These are phyloP conservation scores for Yarrowia keelungensis DNA, from an alignment of 805 yeast genomes.

Conservation along the genomic window DNA sequence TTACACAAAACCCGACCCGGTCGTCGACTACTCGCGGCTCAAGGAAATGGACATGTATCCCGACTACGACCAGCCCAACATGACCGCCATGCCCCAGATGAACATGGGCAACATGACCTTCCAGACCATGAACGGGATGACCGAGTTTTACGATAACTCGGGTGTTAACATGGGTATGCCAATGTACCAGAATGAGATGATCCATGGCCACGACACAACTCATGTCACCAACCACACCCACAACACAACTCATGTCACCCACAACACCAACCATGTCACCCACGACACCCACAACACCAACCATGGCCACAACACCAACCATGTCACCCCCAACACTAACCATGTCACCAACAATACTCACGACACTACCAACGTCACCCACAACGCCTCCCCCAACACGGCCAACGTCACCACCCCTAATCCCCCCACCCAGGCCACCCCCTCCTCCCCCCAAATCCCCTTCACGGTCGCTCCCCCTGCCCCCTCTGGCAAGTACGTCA, in stretches of 20 bases:
- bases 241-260: background rate
- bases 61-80: constrained; percentile 4
- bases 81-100: background rate
- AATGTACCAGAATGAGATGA: no score
- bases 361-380: background rate
- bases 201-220: background rate
- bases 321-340: background rate
- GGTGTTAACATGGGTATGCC: no score
- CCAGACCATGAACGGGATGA: no score
- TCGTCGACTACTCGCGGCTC: constrained; percentile 30
- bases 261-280: background rate
- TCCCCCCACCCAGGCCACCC: background rate
- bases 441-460: constrained; percentile 24
- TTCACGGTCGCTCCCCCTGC: constrained; percentile 33
- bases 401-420: background rate
- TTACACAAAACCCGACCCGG: constrained; percentile 25
- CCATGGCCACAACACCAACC: background rate
- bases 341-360: background rate
- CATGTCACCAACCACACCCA: background rate
- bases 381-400: background rate
- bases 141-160: no score
- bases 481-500: constrained; percentile 45
- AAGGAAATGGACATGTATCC: constrained; percentile 35
- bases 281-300: background rate
- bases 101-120: background rate